These are phyloP conservation scores for Cymbopogon flexuosus DNA, from an alignment of 202 grass and related monocot genomes.

Conservation along the genomic window DNA sequence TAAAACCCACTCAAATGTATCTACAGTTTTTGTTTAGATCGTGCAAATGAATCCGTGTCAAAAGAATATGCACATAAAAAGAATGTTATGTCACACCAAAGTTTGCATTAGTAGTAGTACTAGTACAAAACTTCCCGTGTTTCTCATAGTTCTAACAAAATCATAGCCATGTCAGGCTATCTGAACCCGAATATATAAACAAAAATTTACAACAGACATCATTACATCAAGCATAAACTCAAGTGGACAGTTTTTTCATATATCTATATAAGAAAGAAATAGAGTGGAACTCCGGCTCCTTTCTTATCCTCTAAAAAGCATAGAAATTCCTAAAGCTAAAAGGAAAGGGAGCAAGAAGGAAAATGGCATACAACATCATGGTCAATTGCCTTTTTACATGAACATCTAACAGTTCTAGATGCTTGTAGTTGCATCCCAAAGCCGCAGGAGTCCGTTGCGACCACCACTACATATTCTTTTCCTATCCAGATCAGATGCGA, in stretches of 20 bases:
- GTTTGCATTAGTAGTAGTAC: neutral
- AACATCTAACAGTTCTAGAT: constrained; percentile 47
- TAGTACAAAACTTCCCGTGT: neutral
- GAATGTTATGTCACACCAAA: neutral
- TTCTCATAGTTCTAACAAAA: neutral
- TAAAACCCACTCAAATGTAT: no score
- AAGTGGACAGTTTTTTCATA: neutral
- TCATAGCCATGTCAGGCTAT: neutral
- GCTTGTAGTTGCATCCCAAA: constrained; percentile 98
- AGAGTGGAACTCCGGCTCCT: constrained; percentile 21
- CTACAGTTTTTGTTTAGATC: no score
- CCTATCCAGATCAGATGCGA: constrained; percentile 86
- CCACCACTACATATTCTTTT: constrained; percentile 99
- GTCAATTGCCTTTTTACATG: constrained; percentile 48
- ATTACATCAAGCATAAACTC: neutral
- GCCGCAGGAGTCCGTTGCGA: constrained; percentile 78
- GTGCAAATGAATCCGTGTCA: no score
- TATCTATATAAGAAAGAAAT: constrained; percentile 10
- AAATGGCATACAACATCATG: constrained; percentile 35
- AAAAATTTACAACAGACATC: constrained; percentile 26
- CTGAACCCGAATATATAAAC: neutral
- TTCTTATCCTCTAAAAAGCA: constrained; percentile 31
- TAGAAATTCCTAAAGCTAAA: neutral
- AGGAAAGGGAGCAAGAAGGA: neutral
- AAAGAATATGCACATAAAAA: neutral